Evolutionary conservation across 2,329 filamentous ascomycete genomes (phyloP).

Genomic region (Ophiostoma sp.): DNA sequence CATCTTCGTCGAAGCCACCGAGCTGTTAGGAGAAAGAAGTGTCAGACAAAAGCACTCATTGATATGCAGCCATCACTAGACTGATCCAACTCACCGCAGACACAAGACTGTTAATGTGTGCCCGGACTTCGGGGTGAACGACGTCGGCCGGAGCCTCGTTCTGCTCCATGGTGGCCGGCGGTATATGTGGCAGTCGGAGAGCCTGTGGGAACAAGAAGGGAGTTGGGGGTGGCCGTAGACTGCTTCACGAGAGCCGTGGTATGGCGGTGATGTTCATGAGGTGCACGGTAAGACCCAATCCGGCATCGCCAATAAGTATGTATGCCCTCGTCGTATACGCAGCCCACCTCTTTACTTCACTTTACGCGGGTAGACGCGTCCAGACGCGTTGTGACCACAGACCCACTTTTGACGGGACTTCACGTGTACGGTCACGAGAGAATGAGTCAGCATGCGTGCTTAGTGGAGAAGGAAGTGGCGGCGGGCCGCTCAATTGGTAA

Average conservation of each 20-base stretch:
- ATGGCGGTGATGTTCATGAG: conserved; percentile 6
- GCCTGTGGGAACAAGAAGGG: neutral
- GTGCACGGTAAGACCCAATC: conserved; percentile 5
- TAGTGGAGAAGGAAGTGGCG: conserved; percentile 12
- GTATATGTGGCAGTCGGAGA: neutral
- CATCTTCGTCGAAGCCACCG: conserved; percentile 75
- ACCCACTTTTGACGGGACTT: neutral
- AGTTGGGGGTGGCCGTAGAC: neutral
- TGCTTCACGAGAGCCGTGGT: neutral
- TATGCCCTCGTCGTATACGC: conserved; percentile 5
- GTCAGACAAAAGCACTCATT: neutral
- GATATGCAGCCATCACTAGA: neutral
- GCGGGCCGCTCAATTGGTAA: conserved; percentile 18
- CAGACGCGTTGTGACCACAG: conserved; percentile 15
- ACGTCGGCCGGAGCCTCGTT: conserved; percentile 49
- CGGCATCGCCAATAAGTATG: neutral
- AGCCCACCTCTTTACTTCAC: conserved; percentile 3
- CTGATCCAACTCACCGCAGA: conserved; percentile 64
- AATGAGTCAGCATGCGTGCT: conserved; percentile 19
- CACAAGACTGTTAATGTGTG: conserved; percentile 87
- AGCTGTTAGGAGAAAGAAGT: conserved; percentile 49
- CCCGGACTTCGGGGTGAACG: conserved; percentile 87
- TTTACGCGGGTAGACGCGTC: conserved; percentile 22
- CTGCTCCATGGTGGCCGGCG: conserved; percentile 46
- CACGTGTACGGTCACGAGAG: neutral